Evolutionary conservation across 169 alveolate genomes (phyloP).

Genomic region (Plasmodium malariae): DNA sequence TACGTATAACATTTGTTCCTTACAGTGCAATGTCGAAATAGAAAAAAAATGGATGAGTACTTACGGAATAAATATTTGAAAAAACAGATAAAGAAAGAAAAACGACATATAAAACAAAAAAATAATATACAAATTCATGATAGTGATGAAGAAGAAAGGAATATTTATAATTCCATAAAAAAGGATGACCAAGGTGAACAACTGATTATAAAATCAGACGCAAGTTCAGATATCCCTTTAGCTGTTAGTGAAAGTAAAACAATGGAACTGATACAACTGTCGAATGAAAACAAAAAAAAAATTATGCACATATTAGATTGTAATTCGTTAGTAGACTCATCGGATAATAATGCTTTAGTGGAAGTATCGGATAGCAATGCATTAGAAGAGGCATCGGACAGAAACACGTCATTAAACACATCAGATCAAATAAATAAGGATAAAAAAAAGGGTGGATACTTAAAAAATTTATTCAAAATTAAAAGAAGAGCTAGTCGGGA

Average conservation of each 20-base stretch:
- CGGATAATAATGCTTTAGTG: not conserved
- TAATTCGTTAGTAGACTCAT: not conserved
- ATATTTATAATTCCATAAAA: not conserved
- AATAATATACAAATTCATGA: conserved; percentile 42
- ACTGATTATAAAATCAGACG: conserved; percentile 5
- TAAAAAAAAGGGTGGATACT: too few relatives aligned
- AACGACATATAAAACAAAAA: not conserved
- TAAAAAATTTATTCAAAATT: too few relatives aligned
- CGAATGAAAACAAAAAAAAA: conserved; percentile 58
- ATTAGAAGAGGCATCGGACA: too few relatives aligned
- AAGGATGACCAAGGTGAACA: not conserved
- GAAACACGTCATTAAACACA: too few relatives aligned
- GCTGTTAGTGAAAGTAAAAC: conserved; percentile 10
- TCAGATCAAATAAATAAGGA: too few relatives aligned
- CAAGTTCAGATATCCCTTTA: conserved; percentile 56
- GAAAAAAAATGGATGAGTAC: conserved; percentile 65
- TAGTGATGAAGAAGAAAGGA: conserved; percentile 33
- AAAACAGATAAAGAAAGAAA: conserved; percentile 12
- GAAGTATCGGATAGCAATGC: too few relatives aligned
- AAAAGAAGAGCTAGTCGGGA: too few relatives aligned
- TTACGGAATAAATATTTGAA: conserved; percentile 36
- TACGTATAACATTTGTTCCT: too few relatives aligned
- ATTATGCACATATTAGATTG: conserved; percentile 20
- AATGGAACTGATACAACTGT: conserved; percentile 26
- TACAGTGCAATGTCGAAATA: too few relatives aligned